Evolutionary conservation across 2,329 filamentous ascomycete genomes (phyloP), one percentile per base, ranked within the genome.

Genomic region (Akanthomyces uredinophilus): DNA sequence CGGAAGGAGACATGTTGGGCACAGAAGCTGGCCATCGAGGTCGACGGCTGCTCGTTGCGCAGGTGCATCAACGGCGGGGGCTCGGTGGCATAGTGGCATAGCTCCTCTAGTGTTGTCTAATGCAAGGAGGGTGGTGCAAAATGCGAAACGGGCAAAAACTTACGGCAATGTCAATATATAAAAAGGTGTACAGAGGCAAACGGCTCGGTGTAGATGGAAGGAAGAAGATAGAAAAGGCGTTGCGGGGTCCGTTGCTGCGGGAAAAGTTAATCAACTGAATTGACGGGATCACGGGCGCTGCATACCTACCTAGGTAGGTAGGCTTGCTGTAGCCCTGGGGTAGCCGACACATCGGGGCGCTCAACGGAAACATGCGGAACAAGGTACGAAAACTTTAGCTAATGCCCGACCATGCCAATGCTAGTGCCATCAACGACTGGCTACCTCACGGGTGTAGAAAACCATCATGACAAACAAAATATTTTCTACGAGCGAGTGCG

Each of bases 321-420:
- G 37, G 39, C 37, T 37, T 39, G 29, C 13, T 43, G 35, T 27
- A 29, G 44, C 39, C 39, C 57, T 32, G 24, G 10, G 27, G 49
- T 51, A 60, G 57, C 57, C 37, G 44, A 44, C 35, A 37, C 16
- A n/a, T 53, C 39, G 37, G 49, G 43, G 10, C 29, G 24, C 41
- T 56, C 60, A n/a, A 61, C 60, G 60, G 60, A 56, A 61, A 61
- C 60, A 61, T 61, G 60, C 60, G 60, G 60, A 61, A 61, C 52
- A 22, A 20, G 29, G 22, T 6, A 60, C 51, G 52, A 50, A 50
- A 61, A 61, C 32, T 22, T 61, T 61, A 50, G 60, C 52, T 56
- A 43, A 43, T 55, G 27, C 27, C 58, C n/a, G 50, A 47, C 29
- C 37, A 29, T 60, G 39, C 20, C 24, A 43, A 39, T 53, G 29